Conservation (phyloP, 2,329 filamentous ascomycete species). For the Claviceps sorghi region DNA sequence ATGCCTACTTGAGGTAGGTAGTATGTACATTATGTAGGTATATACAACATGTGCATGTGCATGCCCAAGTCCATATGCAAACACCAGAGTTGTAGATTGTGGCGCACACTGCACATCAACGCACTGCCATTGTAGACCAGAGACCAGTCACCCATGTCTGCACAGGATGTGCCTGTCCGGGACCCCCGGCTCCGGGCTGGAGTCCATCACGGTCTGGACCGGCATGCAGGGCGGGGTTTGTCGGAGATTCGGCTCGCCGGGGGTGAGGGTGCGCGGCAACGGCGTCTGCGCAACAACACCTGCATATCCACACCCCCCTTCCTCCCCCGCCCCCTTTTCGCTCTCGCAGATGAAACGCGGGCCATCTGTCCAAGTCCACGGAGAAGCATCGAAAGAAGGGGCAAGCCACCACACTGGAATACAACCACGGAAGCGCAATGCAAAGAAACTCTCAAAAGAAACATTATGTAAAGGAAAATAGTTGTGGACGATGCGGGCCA, state of each 20-base stretch:
- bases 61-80: background rate
- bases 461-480: too few species aligned
- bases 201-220: conserved; percentile 17
- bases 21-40: background rate
- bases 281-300: too few species aligned
- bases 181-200: conserved; percentile 9
- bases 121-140: background rate
- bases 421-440: too few species aligned
- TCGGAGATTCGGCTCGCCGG: conserved; percentile 1
- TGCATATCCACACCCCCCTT: too few species aligned
- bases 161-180: conserved; percentile 1
- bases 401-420: too few species aligned
- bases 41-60: background rate
- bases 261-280: background rate
- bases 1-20: background rate
- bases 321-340: too few species aligned
- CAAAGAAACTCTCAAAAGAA: too few species aligned
- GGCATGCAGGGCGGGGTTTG: conserved; percentile 7
- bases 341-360: too few species aligned
- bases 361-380: too few species aligned
- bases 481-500: too few species aligned
- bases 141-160: background rate
- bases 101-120: background rate
- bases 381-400: too few species aligned
- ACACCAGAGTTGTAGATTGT: background rate